These are phyloP conservation scores for Musa balbisiana DNA, from an alignment of 202 grass and related monocot species.

Conservation along the genomic window DNA sequence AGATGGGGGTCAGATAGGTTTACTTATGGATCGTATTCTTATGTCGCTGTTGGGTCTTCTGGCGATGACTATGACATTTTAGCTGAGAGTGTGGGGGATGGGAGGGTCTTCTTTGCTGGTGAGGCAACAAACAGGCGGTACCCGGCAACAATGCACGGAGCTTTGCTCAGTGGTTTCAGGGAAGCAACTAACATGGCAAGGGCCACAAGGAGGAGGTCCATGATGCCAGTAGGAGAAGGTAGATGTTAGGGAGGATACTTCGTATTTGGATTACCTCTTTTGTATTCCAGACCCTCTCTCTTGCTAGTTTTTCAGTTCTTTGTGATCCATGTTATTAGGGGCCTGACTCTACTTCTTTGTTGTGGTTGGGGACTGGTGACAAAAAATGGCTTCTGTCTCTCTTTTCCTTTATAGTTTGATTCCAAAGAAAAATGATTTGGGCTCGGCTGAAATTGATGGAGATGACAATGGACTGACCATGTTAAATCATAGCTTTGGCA, in stretches of 20 bases:
- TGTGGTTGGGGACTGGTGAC: constrained; percentile 54
- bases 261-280: constrained; percentile 58
- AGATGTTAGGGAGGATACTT: constrained; percentile 38
- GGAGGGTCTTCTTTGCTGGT: constrained; percentile 87
- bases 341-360: constrained; percentile 47
- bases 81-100: constrained; percentile 60
- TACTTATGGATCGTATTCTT: constrained; percentile 83
- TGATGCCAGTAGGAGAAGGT: constrained; percentile 22
- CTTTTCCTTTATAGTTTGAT: constrained; percentile 77
- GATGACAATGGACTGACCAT: constrained; percentile 51
- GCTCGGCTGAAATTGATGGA: constrained; percentile 50
- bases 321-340: constrained; percentile 54
- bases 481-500: constrained; percentile 63
- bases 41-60: constrained; percentile 75
- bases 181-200: constrained; percentile 84
- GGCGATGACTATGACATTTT: constrained; percentile 98
- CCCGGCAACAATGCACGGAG: constrained; percentile 97
- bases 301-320: constrained; percentile 62
- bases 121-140: constrained; percentile 93
- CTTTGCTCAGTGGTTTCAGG: constrained; percentile 85
- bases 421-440: constrained; percentile 49
- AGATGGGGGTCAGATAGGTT: constrained; percentile 84
- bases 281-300: constrained; percentile 42
- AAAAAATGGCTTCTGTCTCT: constrained; percentile 47
- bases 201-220: constrained; percentile 56